A percentile compares a stretch with the other conserved stretches of the same genome.
Evolutionary conservation across 768 basidiomycete genomes (phyloP).

Genomic region (Tulasnella sp.): DNA sequence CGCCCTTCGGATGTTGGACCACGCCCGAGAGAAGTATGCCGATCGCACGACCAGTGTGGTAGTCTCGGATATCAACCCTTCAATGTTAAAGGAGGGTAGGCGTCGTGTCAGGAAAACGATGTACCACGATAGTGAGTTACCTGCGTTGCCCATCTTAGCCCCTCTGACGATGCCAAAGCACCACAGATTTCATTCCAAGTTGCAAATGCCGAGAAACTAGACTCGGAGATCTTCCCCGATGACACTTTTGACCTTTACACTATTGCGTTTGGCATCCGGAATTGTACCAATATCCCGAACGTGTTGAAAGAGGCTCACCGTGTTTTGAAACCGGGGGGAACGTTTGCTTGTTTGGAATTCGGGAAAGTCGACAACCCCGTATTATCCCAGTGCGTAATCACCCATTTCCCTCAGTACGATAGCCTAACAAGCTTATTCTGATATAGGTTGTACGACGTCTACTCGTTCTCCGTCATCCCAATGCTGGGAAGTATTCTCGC

Average conservation of each 20-base stretch:
- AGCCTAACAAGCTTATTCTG: not conserved
- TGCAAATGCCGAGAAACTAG: constrained; percentile 79
- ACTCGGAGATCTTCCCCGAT: constrained; percentile 51
- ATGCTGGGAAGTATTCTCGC: constrained; percentile 93
- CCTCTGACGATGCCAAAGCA: constrained; percentile 36
- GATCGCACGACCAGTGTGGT: constrained; percentile 84
- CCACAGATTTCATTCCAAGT: constrained; percentile 88
- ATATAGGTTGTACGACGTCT: constrained; percentile 77
- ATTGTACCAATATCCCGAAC: constrained; percentile 84
- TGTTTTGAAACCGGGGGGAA: constrained; percentile 91
- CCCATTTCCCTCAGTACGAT: too few relatives aligned
- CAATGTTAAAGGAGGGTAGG: constrained; percentile 90
- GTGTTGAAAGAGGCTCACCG: constrained; percentile 84
- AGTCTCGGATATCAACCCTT: constrained; percentile 85
- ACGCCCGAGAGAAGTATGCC: constrained; percentile 75
- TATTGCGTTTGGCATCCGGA: constrained; percentile 96
- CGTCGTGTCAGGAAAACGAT: constrained; percentile 90
- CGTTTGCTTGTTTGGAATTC: constrained; percentile 92
- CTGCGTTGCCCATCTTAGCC: not conserved
- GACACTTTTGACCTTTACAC: constrained; percentile 93
- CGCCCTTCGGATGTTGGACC: constrained; percentile 83
- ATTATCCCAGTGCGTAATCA: constrained; percentile 47
- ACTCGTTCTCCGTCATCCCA: constrained; percentile 93
- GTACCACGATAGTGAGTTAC: constrained; percentile 84
- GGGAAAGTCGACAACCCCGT: constrained; percentile 83